Conservation (phyloP, 2,329 filamentous ascomycete genomes). For the Epichloe elymi region DNA sequence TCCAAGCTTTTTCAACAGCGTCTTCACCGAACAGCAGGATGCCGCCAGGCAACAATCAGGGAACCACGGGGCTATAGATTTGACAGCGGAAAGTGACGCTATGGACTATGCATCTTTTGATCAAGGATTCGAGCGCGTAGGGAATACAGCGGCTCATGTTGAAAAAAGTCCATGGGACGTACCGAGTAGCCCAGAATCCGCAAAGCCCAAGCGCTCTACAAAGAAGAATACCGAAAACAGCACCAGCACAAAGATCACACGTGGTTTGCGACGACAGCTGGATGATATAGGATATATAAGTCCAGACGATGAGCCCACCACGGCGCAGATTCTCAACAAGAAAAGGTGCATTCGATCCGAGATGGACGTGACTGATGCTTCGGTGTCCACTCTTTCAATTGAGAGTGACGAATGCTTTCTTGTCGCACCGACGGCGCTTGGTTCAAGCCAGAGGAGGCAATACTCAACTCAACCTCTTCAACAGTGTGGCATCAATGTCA, state of each 20-base stretch:
- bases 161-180: slow-evolving; percentile 29
- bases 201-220: not conserved
- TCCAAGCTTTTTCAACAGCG: slow-evolving; percentile 30
- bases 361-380: slow-evolving; percentile 2
- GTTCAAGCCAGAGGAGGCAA: slow-evolving; percentile 24
- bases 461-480: slow-evolving; percentile 15
- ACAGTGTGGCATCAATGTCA: slow-evolving; percentile 4
- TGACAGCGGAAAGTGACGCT: not conserved
- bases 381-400: slow-evolving; percentile 10
- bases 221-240: not conserved
- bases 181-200: slow-evolving; percentile 26
- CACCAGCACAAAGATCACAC: slow-evolving; percentile 9
- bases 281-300: slow-evolving; percentile 10
- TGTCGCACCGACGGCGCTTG: slow-evolving; percentile 21
- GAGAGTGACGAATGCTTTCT: slow-evolving; percentile 18
- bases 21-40: slow-evolving; percentile 33
- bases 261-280: slow-evolving; percentile 7
- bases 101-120: slow-evolving; percentile 4
- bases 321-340: not conserved
- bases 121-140: slow-evolving; percentile 4
- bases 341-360: not conserved
- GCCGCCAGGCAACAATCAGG: slow-evolving; percentile 12
- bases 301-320: slow-evolving; percentile 4
- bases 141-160: not conserved
- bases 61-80: not conserved